phyloP scores from a whole-genome alignment of 805 yeast species.

The Metschnikowia lunata region DNA sequence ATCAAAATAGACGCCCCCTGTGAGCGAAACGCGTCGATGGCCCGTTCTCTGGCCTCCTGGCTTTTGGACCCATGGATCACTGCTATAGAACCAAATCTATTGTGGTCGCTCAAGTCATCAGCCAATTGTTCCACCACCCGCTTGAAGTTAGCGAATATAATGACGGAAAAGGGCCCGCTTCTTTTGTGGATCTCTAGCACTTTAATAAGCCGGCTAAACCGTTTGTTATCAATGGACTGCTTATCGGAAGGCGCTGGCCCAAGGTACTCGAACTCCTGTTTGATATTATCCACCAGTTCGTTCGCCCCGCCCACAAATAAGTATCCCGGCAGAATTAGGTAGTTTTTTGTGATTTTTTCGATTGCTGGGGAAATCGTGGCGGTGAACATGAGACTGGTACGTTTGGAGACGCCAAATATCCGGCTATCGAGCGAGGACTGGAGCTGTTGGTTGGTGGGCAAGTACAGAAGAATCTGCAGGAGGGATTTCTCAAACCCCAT shows the following conservation, averaged over 20 bases:
- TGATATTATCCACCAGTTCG: conserved; percentile 61
- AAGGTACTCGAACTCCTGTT: conserved; percentile 54
- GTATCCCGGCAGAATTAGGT: conserved; percentile 56
- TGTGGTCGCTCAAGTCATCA: conserved; percentile 35
- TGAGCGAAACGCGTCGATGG: conserved; percentile 54
- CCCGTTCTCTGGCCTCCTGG: conserved; percentile 81
- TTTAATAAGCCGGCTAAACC: conserved; percentile 40
- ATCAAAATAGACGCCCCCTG: conserved; percentile 61
- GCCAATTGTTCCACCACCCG: conserved; percentile 66
- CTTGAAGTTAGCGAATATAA: conserved; percentile 78
- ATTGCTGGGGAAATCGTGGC: conserved; percentile 85
- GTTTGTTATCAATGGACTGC: conserved; percentile 25
- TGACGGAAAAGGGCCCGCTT: conserved; percentile 38
- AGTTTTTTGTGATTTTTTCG: conserved; percentile 60
- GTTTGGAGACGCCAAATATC: conserved; percentile 33
- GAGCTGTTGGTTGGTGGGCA: conserved; percentile 41
- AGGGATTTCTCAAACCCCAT: conserved; percentile 89
- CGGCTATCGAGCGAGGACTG: conserved; percentile 27
- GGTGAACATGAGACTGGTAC: conserved; percentile 85
- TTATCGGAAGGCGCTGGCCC: conserved; percentile 31
- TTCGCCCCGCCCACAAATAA: conserved; percentile 67
- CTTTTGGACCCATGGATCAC: conserved; percentile 83
- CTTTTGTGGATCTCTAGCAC: conserved; percentile 44
- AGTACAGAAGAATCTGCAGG: conserved; percentile 48
- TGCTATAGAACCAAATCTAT: conserved; percentile 44